Base-by-base conservation (phyloP, 345 rosid species). In the Clarkia xantiana region DNA sequence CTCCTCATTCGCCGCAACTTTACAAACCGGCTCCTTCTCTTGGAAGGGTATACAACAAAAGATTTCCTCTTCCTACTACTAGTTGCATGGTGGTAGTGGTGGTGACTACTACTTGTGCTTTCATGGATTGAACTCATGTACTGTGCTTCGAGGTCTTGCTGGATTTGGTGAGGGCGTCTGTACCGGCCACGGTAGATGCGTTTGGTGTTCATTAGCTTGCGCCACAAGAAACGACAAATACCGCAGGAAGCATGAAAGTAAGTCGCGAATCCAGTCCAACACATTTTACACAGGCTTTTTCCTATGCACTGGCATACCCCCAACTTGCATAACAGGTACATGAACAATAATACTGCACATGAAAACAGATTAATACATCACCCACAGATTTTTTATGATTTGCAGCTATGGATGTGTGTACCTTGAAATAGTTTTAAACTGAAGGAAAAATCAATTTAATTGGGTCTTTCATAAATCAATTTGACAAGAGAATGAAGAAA, bases 261-360 rank as follows among this genome's bases (percentile, higher is more conserved):
- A 0, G 72, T 54, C 12, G 65, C 71, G 36, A 84, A 84, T 5
- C 68, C 77, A 14, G 74, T 74, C 71, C 79, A 86, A n/a, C 80
- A 75, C 76, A 84, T 75, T 58, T 75, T 81, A 53, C 88, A 77
- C 10, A 87, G 69, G 76, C 84, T 74, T 73, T 62, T 79, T 38
- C 56, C 67, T 11, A 78, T 51, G 75, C 90, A 78, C 41, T 76
- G 84, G 67, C 75, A 83, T n/a, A 84, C 72, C 16, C 94, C 94
- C 54, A 84, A 43, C 70, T 79, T 72, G 80, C 78, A 75, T 51
- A 79, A 45, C 14, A 77, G 72, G 52, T 78, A 81, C 65, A 78
- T 60, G 79, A 83, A 81, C 64, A 83, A 51, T 54, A 81, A 62
- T 59, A 69, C 93, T 82, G 80, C n/a, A 47, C 42, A 64, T 17